These are phyloP conservation scores for Amaranthus cruentus DNA, from an alignment of 148 eudicot species.

Conservation along the genomic window DNA sequence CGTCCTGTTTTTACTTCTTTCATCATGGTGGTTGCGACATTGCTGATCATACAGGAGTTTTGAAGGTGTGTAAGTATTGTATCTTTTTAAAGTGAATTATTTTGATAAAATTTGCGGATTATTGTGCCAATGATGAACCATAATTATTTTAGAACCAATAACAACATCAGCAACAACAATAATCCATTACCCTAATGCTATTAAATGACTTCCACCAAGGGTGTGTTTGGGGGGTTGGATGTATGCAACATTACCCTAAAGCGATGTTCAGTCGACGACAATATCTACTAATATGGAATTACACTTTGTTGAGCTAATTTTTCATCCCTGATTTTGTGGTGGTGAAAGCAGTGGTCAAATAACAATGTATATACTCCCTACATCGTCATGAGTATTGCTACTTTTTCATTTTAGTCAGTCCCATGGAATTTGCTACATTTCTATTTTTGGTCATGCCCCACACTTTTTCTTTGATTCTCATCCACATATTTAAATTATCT, in stretches of 20 bases:
- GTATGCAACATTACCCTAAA: too few species aligned
- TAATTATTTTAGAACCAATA: background rate
- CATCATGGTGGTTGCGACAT: slow-evolving; percentile 23
- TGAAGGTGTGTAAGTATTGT: slow-evolving; percentile 55
- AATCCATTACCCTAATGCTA: too few species aligned
- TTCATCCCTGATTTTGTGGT: background rate
- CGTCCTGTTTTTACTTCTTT: slow-evolving; percentile 18
- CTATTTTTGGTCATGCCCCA: too few species aligned
- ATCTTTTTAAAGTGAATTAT: background rate
- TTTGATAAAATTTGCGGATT: background rate
- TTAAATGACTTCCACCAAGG: too few species aligned
- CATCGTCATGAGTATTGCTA: too few species aligned
- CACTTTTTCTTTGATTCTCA: too few species aligned
- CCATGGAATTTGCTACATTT: too few species aligned
- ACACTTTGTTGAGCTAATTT: background rate
- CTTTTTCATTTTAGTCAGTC: too few species aligned
- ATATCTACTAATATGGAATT: background rate
- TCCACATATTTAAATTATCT: too few species aligned
- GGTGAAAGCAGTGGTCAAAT: background rate
- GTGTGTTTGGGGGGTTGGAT: too few species aligned
- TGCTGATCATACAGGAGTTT: slow-evolving; percentile 50
- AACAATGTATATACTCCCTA: background rate
- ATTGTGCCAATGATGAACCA: background rate
- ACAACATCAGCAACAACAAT: too few species aligned
- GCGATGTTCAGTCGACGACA: background rate